Conservation (phyloP, 805 yeast genomes). For the Limtongia smithiae region DNA sequence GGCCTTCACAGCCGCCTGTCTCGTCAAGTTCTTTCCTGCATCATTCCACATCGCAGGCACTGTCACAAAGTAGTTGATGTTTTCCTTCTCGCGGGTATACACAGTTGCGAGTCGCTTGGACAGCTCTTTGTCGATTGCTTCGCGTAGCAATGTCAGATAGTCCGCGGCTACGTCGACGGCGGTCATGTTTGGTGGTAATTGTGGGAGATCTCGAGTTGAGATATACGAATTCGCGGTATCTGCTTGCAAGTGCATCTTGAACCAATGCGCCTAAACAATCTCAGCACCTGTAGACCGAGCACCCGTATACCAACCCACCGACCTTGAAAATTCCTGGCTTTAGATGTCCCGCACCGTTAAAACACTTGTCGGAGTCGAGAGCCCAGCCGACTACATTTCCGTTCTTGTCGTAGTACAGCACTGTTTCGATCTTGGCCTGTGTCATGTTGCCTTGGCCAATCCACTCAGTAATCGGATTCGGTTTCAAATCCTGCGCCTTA, state of each 20-base stretch:
- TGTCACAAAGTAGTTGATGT: slow-evolving; percentile 19
- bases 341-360: slow-evolving; percentile 4
- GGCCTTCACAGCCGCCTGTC: slow-evolving; percentile 24
- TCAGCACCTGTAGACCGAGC: too few relatives aligned
- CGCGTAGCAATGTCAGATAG: slow-evolving; percentile 10
- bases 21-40: slow-evolving; percentile 20
- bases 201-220: background rate
- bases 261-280: slow-evolving; percentile 13
- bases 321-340: slow-evolving; percentile 16
- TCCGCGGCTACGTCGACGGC: slow-evolving; percentile 24
- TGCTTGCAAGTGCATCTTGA: slow-evolving; percentile 22
- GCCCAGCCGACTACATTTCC: slow-evolving; percentile 26
- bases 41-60: slow-evolving; percentile 29
- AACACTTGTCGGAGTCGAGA: slow-evolving; percentile 4
- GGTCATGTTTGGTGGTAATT: slow-evolving; percentile 18
- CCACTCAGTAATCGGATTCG: slow-evolving; percentile 13
- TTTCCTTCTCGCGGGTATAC: slow-evolving; percentile 6
- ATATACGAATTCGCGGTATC: slow-evolving; percentile 2
- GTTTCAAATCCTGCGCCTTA: background rate
- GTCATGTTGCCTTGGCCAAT: slow-evolving; percentile 20
- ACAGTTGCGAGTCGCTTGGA: slow-evolving; percentile 9
- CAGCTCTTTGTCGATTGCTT: slow-evolving; percentile 8
- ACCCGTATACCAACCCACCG: too few relatives aligned
- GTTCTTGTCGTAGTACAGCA: slow-evolving; percentile 15
- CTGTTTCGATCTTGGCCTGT: slow-evolving; percentile 18